These are phyloP conservation scores for Ogataea polymorpha DNA, from an alignment of 805 yeast species.

Conservation along the genomic window DNA sequence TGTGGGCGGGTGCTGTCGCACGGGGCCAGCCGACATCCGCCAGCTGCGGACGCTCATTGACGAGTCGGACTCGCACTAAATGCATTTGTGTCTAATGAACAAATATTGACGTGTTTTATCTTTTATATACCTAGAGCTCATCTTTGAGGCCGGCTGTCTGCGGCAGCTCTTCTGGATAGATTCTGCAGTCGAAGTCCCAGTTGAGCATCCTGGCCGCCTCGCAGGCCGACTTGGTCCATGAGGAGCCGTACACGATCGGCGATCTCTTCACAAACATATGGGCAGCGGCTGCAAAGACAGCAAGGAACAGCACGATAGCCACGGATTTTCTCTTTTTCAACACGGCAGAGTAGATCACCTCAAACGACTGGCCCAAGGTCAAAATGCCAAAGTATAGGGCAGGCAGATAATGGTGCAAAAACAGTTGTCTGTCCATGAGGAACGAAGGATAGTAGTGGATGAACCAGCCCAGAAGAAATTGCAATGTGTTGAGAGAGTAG, in stretches of 20 bases:
- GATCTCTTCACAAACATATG: conserved; percentile 59
- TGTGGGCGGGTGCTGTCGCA: conserved; percentile 77
- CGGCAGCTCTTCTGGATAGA: conserved; percentile 38
- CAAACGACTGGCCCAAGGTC: conserved; percentile 34
- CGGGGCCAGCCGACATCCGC: conserved; percentile 49
- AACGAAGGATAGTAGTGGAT: conserved; percentile 72
- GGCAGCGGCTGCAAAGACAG: conserved; percentile 47
- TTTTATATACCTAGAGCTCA: conserved; percentile 13
- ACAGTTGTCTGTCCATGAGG: conserved; percentile 89
- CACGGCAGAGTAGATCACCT: conserved; percentile 28
- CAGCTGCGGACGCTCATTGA: conserved; percentile 17
- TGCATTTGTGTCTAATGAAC: no score
- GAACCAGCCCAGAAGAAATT: conserved; percentile 66
- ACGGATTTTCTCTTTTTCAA: conserved; percentile 39
- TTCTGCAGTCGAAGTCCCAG: conserved; percentile 89
- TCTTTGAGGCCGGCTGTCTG: conserved; percentile 17
- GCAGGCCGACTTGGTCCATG: conserved; percentile 77
- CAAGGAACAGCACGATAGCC: conserved; percentile 43
- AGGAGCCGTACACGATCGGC: conserved; percentile 72
- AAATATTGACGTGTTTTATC: background rate
- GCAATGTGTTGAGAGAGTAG: conserved; percentile 60
- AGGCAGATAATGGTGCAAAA: conserved; percentile 91
- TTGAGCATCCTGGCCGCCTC: conserved; percentile 52
- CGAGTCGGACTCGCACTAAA: background rate
- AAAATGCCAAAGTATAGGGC: conserved; percentile 72